Percentiles rank a stretch among this genome's conserved stretches.
phyloP scores from a whole-genome alignment of 2,329 filamentous ascomycete species.

The Cercospora sp. region DNA sequence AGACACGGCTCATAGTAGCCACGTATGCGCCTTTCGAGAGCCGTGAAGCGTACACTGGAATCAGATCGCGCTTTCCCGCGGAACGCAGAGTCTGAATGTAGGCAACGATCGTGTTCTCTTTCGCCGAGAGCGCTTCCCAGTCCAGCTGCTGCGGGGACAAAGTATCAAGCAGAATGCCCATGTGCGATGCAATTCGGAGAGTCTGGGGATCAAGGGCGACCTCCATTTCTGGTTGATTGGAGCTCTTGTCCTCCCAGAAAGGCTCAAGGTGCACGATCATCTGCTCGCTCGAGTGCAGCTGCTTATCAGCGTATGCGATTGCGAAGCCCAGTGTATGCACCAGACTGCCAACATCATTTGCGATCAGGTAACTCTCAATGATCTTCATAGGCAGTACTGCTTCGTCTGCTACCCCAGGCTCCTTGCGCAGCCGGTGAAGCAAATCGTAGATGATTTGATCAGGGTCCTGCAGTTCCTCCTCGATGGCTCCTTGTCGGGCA shows the following conservation, averaged over 20 bases:
- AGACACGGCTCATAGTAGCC: slow-evolving; percentile 70
- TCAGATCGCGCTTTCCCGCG: slow-evolving; percentile 70
- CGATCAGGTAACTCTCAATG: slow-evolving; percentile 73
- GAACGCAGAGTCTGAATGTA: slow-evolving; percentile 80
- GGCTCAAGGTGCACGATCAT: slow-evolving; percentile 30
- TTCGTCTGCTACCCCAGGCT: slow-evolving; percentile 58
- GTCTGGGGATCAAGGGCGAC: slow-evolving; percentile 46
- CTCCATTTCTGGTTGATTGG: slow-evolving; percentile 32
- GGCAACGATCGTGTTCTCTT: slow-evolving; percentile 74
- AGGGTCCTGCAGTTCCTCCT: slow-evolving; percentile 63
- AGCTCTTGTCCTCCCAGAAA: slow-evolving; percentile 21
- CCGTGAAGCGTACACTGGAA: slow-evolving; percentile 85
- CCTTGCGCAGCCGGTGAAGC: slow-evolving; percentile 60
- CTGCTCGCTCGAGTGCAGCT: slow-evolving; percentile 26
- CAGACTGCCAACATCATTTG: slow-evolving; percentile 54
- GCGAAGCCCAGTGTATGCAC: slow-evolving; percentile 47
- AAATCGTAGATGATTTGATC: slow-evolving; percentile 47
- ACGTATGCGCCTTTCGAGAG: slow-evolving; percentile 66
- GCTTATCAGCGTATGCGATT: slow-evolving; percentile 42
- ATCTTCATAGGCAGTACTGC: slow-evolving; percentile 68
- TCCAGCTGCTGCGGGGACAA: slow-evolving; percentile 48
- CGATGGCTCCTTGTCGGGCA: slow-evolving; percentile 61
- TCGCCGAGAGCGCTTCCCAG: slow-evolving; percentile 48
- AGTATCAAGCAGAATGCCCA: slow-evolving; percentile 64
- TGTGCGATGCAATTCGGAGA: slow-evolving; percentile 49